Evolutionary conservation across 352 stramenopile genomes (phyloP), one percentile per base, ranked within the genome.

Genomic region (Globisporangium viniferum): DNA sequence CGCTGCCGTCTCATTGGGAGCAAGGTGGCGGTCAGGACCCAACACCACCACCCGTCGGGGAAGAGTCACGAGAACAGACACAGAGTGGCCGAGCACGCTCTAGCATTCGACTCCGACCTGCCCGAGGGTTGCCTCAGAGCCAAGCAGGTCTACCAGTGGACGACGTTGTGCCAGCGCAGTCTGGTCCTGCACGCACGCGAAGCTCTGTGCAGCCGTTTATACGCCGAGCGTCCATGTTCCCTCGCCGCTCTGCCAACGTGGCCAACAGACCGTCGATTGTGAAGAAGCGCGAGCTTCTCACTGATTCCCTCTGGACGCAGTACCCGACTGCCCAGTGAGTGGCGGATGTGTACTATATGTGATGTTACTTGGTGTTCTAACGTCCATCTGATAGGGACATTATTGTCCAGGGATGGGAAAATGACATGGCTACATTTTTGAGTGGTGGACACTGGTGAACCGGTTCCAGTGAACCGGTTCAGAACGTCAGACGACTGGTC

Each of bases 261-360:
- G 24, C 39, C 12, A 64, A 35, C 24, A 44, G 24, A 24, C 59
- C 59, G 15, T 64, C 59, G 15, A 27, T 64, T 27, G 14, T 15
- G 9, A 64, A 54, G 59, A 64, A 64, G 22, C 22, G 58, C 12
- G 31, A 63, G 58, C 58, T 63, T 35, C 36, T 63, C 58, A 22
- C 35, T 2, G 58, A 63, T n/a, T 63, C 36, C 5, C 57, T 63
- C 7, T 54, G 36, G 22, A 64, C 58, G 12, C 36, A 54, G n/a
- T 55, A 64, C 39, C 22, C 39, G 27, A 55, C 58, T 15, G 12
- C 6, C 2, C 35, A 60, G 54, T 60, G 31, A 60, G 6, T 22
- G 44, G 44, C 10, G 44, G 7, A 22, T 24, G 9, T 20, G 39
- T 33, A 24, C 24, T 24, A 5, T 33, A 2, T 33, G 31, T 33